Base-by-base conservation (phyloP, 2,329 filamentous ascomycete species). In the Periconia digitata region DNA sequence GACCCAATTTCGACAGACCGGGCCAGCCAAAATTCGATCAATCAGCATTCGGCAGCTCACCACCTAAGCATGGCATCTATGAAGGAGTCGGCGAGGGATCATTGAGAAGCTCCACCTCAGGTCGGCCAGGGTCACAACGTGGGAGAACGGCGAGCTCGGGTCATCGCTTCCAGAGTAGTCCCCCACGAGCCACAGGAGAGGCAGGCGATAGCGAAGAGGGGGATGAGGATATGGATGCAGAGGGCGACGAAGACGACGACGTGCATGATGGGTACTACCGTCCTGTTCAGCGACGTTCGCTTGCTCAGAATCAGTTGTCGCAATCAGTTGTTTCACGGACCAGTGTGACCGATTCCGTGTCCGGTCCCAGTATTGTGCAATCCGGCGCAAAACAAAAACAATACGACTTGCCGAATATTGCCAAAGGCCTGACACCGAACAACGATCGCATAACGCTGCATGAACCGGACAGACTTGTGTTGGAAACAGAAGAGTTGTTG, bases 401-500 rank as follows among this genome's bases (percentile, higher is more conserved):
- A 8, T 84, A 85, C 43, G 82, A 84, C 38, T 87, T 90, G 62
- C 80, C 84, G 3, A 76, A 81, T 6, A 83, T 95, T 50, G 89
- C 89, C 23, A 88, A 86, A 65, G 85, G 86, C 51, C 71, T 92
- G 8, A 85, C 76, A 66, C 75, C 69, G 66, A 82, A 66, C 69
- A 79, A 71, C 37, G 80, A 80, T 29, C 75, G 81, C 27, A 83
- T 87, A 1, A 62, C 72, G 16, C 75, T 95, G 39, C 77, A 78
- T 4, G 92, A 96, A 71, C 76, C 85, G 1, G 83, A 86, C 51
- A 79, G 85, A 39, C 70, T 95, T 17, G 83, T 96, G 39, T 73
- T 95, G 27, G 78, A 82, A 41, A 95, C 89, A 10, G 92, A 96
- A 66, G 79, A 83, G 34, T 72, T 90, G 35, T 74, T 95, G 45